A percentile compares a stretch with the other conserved stretches of the same genome.
These are phyloP conservation scores for Globisporangium carolinianum DNA, from an alignment of 352 stramenopile genomes.

Conservation along the genomic window DNA sequence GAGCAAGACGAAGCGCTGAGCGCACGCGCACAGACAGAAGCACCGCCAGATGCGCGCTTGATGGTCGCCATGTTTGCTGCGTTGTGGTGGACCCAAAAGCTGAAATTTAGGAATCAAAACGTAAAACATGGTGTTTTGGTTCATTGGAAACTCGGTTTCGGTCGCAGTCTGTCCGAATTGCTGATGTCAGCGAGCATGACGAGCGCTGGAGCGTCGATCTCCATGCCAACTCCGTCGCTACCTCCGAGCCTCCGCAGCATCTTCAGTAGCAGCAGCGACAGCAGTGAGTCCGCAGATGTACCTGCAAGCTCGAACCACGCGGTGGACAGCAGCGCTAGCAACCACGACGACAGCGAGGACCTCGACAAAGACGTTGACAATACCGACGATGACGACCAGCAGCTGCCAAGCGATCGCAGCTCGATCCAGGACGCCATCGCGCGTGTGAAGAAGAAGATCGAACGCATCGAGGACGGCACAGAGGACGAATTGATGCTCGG, in stretches of 20 bases:
- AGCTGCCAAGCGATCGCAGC: constrained; percentile 15
- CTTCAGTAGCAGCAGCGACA: background rate
- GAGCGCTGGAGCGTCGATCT: background rate
- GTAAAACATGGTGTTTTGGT: too few species aligned
- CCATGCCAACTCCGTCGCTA: background rate
- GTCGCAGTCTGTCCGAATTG: too few species aligned
- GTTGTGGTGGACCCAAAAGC: too few species aligned
- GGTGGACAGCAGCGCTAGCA: background rate
- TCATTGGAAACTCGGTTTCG: too few species aligned
- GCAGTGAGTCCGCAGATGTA: background rate
- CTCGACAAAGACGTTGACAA: constrained; percentile 7
- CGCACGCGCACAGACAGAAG: background rate
- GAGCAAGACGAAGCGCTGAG: constrained; percentile 11
- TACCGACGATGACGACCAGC: constrained; percentile 11
- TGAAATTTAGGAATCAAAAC: too few species aligned
- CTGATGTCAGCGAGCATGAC: background rate
- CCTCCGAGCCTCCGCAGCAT: background rate
- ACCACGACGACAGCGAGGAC: background rate
- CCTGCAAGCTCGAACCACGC: too few species aligned
- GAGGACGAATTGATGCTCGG: constrained; percentile 30
- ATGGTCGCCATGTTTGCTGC: too few species aligned
- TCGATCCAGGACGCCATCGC: constrained; percentile 25
- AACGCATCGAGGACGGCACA: constrained; percentile 21
- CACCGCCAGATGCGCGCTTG: too few species aligned
- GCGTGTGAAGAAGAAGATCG: constrained; percentile 18